Percentiles rank a stretch among this genome's conserved stretches.
Evolutionary conservation across 257 asterid genomes (phyloP).

Genomic region (Lantana camara): DNA sequence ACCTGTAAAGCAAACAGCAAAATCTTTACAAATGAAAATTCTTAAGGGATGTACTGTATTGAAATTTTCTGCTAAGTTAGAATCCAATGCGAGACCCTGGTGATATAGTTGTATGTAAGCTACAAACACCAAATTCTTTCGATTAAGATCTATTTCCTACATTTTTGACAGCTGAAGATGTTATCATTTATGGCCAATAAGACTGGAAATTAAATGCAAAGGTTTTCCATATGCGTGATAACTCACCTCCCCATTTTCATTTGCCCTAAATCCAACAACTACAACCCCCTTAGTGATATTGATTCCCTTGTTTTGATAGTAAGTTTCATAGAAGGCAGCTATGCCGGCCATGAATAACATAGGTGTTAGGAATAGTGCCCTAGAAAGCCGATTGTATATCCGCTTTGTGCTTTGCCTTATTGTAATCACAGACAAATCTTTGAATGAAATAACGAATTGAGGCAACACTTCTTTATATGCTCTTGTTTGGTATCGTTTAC

Average conservation of each 20-base stretch:
- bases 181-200: conserved; percentile 3
- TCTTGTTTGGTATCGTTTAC: too few relatives aligned
- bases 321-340: conserved; percentile 93
- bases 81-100: conserved; percentile 29
- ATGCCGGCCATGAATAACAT: conserved; percentile 84
- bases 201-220: neutral
- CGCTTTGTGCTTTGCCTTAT: too few relatives aligned
- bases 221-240: conserved; percentile 8
- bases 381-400: too few relatives aligned
- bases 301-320: conserved; percentile 71
- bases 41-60: neutral
- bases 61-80: conserved; percentile 9
- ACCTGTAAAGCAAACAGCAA: conserved; percentile 26
- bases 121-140: conserved; percentile 4
- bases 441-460: too few relatives aligned
- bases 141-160: neutral
- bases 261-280: conserved; percentile 81
- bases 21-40: neutral
- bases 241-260: conserved; percentile 73
- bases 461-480: too few relatives aligned
- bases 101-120: conserved; percentile 6
- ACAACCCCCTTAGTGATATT: conserved; percentile 96
- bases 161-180: conserved; percentile 17
- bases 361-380: too few relatives aligned
- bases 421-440: too few relatives aligned